Base-by-base conservation (phyloP, 1,284 basidiomycete species). In the Caloboletus firmus region DNA sequence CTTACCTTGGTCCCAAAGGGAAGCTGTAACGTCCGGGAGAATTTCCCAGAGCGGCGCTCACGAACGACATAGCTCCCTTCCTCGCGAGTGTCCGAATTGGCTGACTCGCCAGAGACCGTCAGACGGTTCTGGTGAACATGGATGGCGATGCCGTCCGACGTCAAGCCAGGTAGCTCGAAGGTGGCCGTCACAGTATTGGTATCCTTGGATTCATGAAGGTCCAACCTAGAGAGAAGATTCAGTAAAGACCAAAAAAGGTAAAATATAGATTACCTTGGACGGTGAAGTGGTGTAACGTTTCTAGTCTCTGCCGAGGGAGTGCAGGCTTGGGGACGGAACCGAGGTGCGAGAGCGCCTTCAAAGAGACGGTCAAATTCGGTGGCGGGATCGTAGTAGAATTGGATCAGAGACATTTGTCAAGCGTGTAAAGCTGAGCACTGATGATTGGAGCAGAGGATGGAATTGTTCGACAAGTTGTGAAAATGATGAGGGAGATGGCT, bases 101-200 rank as follows among this genome's bases (percentile, higher is more conserved):
- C 59, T 30, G 56, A 60, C 52, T 74, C 70, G 9, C 74, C 76
- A 15, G 74, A 71, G 7, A 79, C 62, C 12, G 66, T 73, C 50
- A 79, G 68, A 30, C 64, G 63, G 30, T 71, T 65, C 45, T 73
- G 69, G 44, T 74, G 69, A 6, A 77, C 56, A 24, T 74, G 67
- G 52, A 79, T 71, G 31, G 66, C 49, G 20, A 79, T 62, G 49
- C 73, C 66, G 32, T 78, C 73, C 35, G 76, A 73, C 28, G 65
- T 69, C 37, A 78, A 43, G 5, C 78, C 77, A 1, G 79, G 77
- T 4, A 80, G 63, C 60, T 80, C 77, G 57, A 79, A 72, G 0
- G 71, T 64, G 15, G 73, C 74, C 4, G 69, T 74, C 28, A 77
- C 67, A 15, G 60, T 59, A 50, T 77, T 75, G 32, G 61, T 46